A percentile compares a stretch with the other conserved stretches of the same genome.
Conservation (phyloP, 2,329 filamentous ascomycete species). For the Penicillium oxalicum region DNA sequence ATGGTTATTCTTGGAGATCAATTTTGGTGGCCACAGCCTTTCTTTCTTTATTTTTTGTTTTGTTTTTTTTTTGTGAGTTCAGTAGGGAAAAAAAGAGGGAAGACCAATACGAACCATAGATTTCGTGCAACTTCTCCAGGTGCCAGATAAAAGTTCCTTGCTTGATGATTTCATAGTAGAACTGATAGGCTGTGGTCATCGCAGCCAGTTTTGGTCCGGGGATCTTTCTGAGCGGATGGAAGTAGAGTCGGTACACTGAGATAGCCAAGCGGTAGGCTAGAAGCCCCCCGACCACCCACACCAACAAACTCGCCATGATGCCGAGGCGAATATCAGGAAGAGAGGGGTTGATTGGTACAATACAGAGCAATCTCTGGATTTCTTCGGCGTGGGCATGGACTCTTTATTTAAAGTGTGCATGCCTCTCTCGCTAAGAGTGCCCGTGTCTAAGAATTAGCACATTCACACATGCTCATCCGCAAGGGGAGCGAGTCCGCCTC, state of each 20-base stretch:
- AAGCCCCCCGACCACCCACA: not conserved
- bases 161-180: slow-evolving; percentile 31
- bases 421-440: too few species aligned
- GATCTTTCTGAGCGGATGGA: slow-evolving; percentile 29
- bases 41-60: too few species aligned
- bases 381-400: too few species aligned
- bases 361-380: too few species aligned
- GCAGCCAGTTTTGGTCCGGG: slow-evolving; percentile 32
- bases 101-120: slow-evolving; percentile 30
- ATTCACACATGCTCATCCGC: too few species aligned
- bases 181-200: slow-evolving; percentile 27
- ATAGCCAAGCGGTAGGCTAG: not conserved
- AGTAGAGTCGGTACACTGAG: slow-evolving; percentile 27
- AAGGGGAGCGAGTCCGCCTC: too few species aligned
- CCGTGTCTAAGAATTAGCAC: too few species aligned
- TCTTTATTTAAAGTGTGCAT: too few species aligned
- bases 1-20: not conserved
- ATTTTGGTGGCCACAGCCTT: too few species aligned
- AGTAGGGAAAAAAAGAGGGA: not conserved
- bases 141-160: slow-evolving; percentile 30
- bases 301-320: not conserved
- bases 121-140: slow-evolving; percentile 30
- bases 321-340: too few species aligned
- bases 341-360: too few species aligned
- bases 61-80: too few species aligned